Evolutionary conservation across 106 monocot species (phyloP).

Genomic region (Platanthera zijinensis): DNA sequence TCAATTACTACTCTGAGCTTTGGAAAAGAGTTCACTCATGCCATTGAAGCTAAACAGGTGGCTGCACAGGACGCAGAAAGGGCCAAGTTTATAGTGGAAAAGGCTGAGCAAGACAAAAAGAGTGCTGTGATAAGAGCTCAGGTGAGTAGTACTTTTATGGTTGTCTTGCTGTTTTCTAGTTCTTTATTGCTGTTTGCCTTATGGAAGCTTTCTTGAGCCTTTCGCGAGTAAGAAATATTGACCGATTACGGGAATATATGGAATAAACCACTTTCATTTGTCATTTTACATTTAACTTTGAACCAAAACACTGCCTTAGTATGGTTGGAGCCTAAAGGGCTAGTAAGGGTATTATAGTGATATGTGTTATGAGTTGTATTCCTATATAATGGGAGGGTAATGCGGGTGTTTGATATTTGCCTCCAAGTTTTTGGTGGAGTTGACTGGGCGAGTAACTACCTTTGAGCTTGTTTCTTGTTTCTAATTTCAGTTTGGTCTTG

Average conservation of each 20-base stretch:
- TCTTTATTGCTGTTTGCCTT: background rate
- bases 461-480: too few species aligned
- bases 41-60: constrained; percentile 76
- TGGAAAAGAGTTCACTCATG: constrained; percentile 70
- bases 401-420: too few species aligned
- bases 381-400: too few species aligned
- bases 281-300: background rate
- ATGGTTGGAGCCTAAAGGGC: too few species aligned
- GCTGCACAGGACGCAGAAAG: constrained; percentile 75
- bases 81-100: constrained; percentile 68
- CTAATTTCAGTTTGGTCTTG: too few species aligned
- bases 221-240: background rate
- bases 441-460: too few species aligned
- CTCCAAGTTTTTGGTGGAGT: too few species aligned
- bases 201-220: background rate
- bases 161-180: background rate
- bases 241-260: background rate
- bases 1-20: constrained; percentile 60
- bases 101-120: constrained; percentile 71
- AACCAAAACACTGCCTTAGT: background rate
- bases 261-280: background rate
- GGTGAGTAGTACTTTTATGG: constrained; percentile 19
- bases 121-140: constrained; percentile 68
- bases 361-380: too few species aligned
- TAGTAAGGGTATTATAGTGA: too few species aligned